Conservation (phyloP, 441 rosid species). For the Brassica balearica region DNA sequence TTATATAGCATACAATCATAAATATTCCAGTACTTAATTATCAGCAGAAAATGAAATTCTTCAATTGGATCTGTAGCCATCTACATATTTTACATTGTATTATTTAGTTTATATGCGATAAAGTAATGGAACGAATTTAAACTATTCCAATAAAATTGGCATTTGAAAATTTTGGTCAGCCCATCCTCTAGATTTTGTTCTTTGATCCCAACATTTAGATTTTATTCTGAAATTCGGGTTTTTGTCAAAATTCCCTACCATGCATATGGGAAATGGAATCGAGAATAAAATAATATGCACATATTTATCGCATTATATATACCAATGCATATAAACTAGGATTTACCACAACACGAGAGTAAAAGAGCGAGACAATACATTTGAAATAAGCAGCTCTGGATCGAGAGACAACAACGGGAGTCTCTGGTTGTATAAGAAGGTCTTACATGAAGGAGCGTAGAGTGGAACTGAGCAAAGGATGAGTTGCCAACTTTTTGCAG, state of each 20-base stretch:
- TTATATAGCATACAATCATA: no score
- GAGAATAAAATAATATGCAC: background rate
- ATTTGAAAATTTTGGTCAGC: constrained; percentile 28
- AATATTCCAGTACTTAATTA: no score
- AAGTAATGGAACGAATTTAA: constrained; percentile 16
- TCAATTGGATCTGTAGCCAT: no score
- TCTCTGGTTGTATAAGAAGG: constrained; percentile 31
- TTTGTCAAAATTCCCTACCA: constrained; percentile 35
- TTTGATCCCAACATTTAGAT: constrained; percentile 19
- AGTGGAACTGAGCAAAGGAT: constrained; percentile 43
- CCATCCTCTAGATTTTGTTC: constrained; percentile 34
- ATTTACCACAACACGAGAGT: constrained; percentile 29
- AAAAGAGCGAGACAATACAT: background rate
- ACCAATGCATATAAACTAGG: constrained; percentile 10
- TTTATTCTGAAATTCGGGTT: constrained; percentile 31
- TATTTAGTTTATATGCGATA: no score
- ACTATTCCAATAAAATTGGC: constrained; percentile 4
- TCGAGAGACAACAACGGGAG: constrained; percentile 1
- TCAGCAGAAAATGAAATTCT: no score
- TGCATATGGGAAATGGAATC: constrained; percentile 32
- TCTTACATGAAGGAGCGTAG: constrained; percentile 38
- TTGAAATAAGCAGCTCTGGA: constrained; percentile 14
- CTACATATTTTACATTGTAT: no score
- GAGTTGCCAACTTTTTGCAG: constrained; percentile 37
- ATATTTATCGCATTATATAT: constrained; percentile 23